Evolutionary conservation across 139 green algal species (phyloP).

Genomic region (Picochlorum sp.): DNA sequence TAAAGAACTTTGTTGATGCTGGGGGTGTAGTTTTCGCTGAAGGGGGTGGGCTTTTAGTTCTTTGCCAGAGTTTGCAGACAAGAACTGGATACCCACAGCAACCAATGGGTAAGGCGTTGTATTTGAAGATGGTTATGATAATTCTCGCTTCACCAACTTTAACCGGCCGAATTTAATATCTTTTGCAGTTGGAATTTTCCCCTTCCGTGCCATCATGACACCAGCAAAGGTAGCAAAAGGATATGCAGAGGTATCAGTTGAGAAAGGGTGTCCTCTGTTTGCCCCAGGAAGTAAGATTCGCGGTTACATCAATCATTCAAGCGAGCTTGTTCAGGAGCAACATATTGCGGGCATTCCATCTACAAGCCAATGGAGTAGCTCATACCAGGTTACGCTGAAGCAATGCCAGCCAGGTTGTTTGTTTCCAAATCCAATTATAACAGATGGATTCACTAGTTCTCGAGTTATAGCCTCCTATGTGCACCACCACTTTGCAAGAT

Average conservation of each 20-base stretch:
- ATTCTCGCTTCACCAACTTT: neutral
- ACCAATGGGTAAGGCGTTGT: conserved; percentile 40
- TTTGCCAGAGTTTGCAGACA: conserved; percentile 53
- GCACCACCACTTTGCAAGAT: conserved; percentile 75
- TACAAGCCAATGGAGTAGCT: neutral
- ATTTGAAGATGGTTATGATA: neutral
- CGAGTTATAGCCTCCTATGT: conserved; percentile 73
- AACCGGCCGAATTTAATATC: conserved; percentile 31
- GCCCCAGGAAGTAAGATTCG: conserved; percentile 30
- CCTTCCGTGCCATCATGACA: conserved; percentile 64
- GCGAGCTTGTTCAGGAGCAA: conserved; percentile 59
- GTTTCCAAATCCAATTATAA: neutral
- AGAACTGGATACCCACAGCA: conserved; percentile 2
- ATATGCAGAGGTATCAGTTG: conserved; percentile 57
- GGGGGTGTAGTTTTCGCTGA: conserved; percentile 86
- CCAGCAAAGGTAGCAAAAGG: conserved; percentile 37
- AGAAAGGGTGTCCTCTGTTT: conserved; percentile 47
- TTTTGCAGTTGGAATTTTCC: conserved; percentile 76
- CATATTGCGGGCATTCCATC: conserved; percentile 13
- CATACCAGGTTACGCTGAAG: too few relatives aligned
- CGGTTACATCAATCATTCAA: conserved; percentile 65
- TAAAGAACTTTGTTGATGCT: conserved; percentile 65
- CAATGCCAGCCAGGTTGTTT: too few relatives aligned
- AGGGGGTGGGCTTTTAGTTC: conserved; percentile 77
- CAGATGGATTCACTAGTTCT: conserved; percentile 58